Evolutionary conservation across 768 basidiomycete species (phyloP), one percentile per base, ranked within the genome.

Genomic region (Mycena galopus): DNA sequence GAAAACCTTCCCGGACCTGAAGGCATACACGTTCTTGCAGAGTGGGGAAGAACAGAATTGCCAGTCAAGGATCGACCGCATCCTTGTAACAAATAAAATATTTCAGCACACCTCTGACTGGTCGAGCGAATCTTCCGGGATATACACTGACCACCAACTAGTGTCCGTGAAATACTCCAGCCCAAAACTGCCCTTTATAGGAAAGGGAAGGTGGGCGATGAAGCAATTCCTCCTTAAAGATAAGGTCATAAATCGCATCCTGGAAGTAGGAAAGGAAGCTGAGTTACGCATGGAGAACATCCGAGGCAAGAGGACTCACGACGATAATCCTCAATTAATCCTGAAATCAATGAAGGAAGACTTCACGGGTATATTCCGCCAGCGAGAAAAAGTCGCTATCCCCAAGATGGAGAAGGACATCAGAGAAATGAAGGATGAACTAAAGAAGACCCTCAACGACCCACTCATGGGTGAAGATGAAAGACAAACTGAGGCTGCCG

Each of bases 11-110:
- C 75, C 75, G 9, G 70, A 65, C 10, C 57, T 25, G 12, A 50
- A 35, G n/a, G 65, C 19, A 5, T 75, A 72, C 37, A 75, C 71
- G 0, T 72, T 59, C 53, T 10, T 66, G 4, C 71, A 72, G n/a
- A 35, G 1, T 4, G n/a, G n/a, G n/a, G n/a, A n/a, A n/a, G n/a
- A n/a, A n/a, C n/a, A 39, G 33, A 9, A 62, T 65, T 0, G 33
- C 4, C 73, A 74, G 29, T 69, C 71, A 11, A 9, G 71, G 33
- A 68, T 68, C 4, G 67, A 68, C 35, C 16, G 67, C 4, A 62
- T 69, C 7, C 23, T 62, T 0, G 60, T 62, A 3, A 55, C 58
- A 0, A n/a, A 29, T 0, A n/a, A 56, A 2, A n/a, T 62, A 19
- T 19, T 61, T 1, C 37, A 56, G 29, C 16, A 69, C 30, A 42